phyloP scores from a whole-genome alignment of 352 stramenopile species.

The Phytopythium oedochilum region DNA sequence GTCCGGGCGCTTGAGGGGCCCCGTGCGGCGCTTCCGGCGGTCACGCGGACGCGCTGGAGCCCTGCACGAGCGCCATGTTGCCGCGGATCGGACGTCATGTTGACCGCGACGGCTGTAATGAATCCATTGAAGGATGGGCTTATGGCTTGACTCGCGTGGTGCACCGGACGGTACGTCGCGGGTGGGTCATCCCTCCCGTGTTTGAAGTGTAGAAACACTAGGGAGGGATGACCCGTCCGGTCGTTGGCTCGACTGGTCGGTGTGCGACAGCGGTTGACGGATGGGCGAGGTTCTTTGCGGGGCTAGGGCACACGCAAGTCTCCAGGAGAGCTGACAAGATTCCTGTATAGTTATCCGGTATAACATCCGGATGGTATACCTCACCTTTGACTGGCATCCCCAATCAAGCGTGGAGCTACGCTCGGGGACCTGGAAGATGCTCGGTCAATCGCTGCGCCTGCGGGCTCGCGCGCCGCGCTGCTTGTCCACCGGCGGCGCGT shows the following conservation, averaged over 20 bases:
- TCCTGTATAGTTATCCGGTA: background rate
- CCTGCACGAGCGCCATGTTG: no score
- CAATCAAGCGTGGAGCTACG: no score
- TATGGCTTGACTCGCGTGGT: no score
- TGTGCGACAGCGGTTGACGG: background rate
- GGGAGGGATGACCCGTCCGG: conserved; percentile 9
- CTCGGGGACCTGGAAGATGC: no score
- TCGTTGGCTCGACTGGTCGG: background rate
- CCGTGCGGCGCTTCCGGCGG: background rate
- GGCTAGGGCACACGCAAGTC: background rate
- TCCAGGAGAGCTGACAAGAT: background rate
- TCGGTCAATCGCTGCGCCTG: background rate
- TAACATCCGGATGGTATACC: background rate
- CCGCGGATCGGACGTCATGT: no score
- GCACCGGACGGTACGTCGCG: no score
- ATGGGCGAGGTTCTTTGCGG: conserved; percentile 10
- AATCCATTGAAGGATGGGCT: no score
- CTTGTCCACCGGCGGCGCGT: background rate
- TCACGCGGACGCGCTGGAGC: background rate
- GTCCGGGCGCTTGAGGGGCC: background rate
- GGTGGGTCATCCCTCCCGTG: conserved; percentile 4
- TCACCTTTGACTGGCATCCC: no score
- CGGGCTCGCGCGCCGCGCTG: no score
- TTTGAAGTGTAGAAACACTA: no score
- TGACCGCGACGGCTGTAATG: no score